Percentiles rank a stretch among this genome's conserved stretches.
These are phyloP conservation scores for Cyberlindnera samutprakarnensis DNA, from an alignment of 805 yeast species.

Conservation along the genomic window DNA sequence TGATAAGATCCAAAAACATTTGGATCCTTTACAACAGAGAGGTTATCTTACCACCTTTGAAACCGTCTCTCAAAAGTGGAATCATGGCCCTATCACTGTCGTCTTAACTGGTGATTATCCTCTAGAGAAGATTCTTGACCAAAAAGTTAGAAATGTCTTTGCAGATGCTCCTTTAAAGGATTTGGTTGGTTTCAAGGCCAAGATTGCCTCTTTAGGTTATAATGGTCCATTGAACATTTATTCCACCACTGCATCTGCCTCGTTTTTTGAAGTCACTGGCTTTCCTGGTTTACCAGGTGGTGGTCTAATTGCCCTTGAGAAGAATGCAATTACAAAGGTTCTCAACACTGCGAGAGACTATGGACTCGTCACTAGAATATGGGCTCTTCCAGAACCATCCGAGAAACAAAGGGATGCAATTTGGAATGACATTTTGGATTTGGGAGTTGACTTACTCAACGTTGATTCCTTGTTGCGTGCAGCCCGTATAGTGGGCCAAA, in stretches of 20 bases:
- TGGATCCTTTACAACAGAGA: slow-evolving; percentile 39
- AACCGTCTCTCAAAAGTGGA: slow-evolving; percentile 24
- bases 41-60: slow-evolving; percentile 47
- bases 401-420: slow-evolving; percentile 32
- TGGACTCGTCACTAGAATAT: slow-evolving; percentile 51
- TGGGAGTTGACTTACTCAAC: slow-evolving; percentile 52
- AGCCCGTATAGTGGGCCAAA: no score
- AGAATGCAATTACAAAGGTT: no score
- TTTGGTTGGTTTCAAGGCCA: no score
- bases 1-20: slow-evolving; percentile 33
- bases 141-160: slow-evolving; percentile 10
- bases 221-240: no score
- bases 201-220: no score
- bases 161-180: slow-evolving; percentile 38
- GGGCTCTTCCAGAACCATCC: slow-evolving; percentile 75
- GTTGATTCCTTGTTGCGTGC: slow-evolving; percentile 51
- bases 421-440: slow-evolving; percentile 39
- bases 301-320: no score
- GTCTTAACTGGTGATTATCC: slow-evolving; percentile 60
- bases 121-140: slow-evolving; percentile 34
- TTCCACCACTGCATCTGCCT: no score
- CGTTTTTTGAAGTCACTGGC: no score
- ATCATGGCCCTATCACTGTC: slow-evolving; percentile 51
- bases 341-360: no score
- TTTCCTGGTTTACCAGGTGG: no score